Base-by-base conservation (phyloP, 2,329 filamentous ascomycete species). In the Didymella sp. region DNA sequence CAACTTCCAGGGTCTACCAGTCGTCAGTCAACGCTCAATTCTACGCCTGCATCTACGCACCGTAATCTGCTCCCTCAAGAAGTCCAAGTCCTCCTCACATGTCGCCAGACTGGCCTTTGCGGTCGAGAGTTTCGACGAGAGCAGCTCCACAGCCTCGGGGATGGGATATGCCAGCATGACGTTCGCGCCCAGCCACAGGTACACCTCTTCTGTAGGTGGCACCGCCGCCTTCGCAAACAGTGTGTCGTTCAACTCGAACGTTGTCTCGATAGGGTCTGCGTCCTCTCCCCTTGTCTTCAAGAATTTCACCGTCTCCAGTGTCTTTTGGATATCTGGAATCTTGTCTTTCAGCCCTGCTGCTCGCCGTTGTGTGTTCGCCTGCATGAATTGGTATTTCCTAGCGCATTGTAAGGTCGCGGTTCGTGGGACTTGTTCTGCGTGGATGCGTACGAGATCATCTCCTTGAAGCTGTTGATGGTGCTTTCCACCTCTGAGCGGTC, bases 351-450 rank as follows among this genome's bases (percentile, higher is more conserved):
- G 81, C 2, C 93, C 92, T 4, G 84, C 82, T 50, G 90, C 89
- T 44, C 95, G 86, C 62, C 92, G 85, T 76, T 96, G 89, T 57
- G 95, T 90, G 77, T 96, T 98, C 74, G 89, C 83, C 80, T 98
- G 92, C 95, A 99, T 99, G 80, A 98, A 99, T 77, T 98, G 95
- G 81, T 99, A 99, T 84, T 99, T 99, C 68, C 92, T 96, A 54
- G n/a, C 15, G 17, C 19, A 42, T 3, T 4, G 60, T 69, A 31
- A 70, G 67, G 43, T 19, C 13, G 31, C 41, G 44, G 25, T 15
- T 25, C 24, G n/a, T 28, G 12, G 19, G 11, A 21, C 9, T 35
- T 24, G 24, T 28, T 15, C 13, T 25, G 38, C 27, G 37, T 48
- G 17, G 30, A 27, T 50, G 70, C 80, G 51, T 83, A 95, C 90